Evolutionary conservation across 345 rosid genomes (phyloP), one percentile per base, ranked within the genome.

Genomic region (Cardamine occulta): DNA sequence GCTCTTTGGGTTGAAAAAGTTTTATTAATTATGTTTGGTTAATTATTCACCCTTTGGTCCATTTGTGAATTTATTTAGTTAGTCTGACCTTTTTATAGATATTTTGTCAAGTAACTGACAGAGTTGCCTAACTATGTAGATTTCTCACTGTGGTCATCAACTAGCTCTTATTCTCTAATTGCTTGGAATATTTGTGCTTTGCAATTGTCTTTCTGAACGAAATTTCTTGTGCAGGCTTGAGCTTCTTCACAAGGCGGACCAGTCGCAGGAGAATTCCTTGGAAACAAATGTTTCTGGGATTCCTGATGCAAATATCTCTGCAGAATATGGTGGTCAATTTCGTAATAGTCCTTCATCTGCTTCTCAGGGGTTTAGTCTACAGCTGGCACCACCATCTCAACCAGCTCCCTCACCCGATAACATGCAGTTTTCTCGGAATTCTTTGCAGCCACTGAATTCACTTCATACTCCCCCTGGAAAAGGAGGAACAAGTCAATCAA

Each of bases 161-260:
- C 1, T 57, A 24, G 52, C 39, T 29, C 42, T 5, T 29, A 17
- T 52, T 60, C 45, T 47, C 63, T 53, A 32, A 5, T 24, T 67
- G 61, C 26, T 29, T 40, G 60, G 23, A 72, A 24, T 47, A 45
- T 60, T 48, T 18, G 54, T 63, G 69, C 31, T 35, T 21, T 55
- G 58, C 54, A 35, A 62, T 70, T 17, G 26, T 29, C 40, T 64
- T 40, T 62, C 60, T 37, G 51, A 70, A 5, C 8, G 24, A 59
- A 58, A 37, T 60, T 70, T 42, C 48, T 23, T 48, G 49, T 77
- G 80, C 88, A 91, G 97, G 82, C 87, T 91, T 73, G 95, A 94
- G 81, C 95, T 91, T 79, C 89, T 91, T 79, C 88, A 86, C 78
- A 91, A 94, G 87, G 89, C 90, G 78, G 91, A 91, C 77, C 88